Evolutionary conservation across 2,329 filamentous ascomycete species (phyloP).

Genomic region (Scleromitrula shiraiana): DNA sequence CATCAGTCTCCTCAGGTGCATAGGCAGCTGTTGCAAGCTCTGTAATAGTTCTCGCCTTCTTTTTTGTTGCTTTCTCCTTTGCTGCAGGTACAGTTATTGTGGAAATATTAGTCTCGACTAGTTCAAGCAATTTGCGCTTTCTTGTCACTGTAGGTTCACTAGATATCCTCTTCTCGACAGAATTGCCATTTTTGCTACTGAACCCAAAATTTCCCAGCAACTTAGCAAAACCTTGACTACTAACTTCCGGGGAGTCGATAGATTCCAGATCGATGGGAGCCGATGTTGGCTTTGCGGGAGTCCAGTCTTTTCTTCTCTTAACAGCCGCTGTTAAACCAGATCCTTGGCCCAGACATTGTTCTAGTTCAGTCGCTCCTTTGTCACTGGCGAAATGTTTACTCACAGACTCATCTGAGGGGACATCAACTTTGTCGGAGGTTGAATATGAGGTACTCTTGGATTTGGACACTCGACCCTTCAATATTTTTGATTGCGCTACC

Average conservation of each 20-base stretch:
- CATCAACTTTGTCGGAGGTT: conserved; percentile 13
- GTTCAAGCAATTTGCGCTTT: conserved; percentile 50
- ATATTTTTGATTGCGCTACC: conserved; percentile 28
- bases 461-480: conserved; percentile 31
- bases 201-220: conserved; percentile 36
- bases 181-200: conserved; percentile 17
- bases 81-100: neutral
- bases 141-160: conserved; percentile 29
- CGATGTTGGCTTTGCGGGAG: conserved; percentile 45
- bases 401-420: conserved; percentile 11
- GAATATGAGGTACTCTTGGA: conserved; percentile 15
- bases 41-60: conserved; percentile 71
- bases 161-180: conserved; percentile 9
- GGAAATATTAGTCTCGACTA: conserved; percentile 33
- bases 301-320: conserved; percentile 56
- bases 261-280: neutral
- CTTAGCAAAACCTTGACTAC: conserved; percentile 28
- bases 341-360: conserved; percentile 11
- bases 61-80: conserved; percentile 36
- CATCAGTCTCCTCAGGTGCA: conserved; percentile 31
- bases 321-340: conserved; percentile 36
- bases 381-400: conserved; percentile 7
- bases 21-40: conserved; percentile 69
- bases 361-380: neutral
- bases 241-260: neutral